Percentiles rank a stretch among this genome's conserved stretches.
Evolutionary conservation across 306 rosid species (phyloP).

Genomic region (Comarum palustre): DNA sequence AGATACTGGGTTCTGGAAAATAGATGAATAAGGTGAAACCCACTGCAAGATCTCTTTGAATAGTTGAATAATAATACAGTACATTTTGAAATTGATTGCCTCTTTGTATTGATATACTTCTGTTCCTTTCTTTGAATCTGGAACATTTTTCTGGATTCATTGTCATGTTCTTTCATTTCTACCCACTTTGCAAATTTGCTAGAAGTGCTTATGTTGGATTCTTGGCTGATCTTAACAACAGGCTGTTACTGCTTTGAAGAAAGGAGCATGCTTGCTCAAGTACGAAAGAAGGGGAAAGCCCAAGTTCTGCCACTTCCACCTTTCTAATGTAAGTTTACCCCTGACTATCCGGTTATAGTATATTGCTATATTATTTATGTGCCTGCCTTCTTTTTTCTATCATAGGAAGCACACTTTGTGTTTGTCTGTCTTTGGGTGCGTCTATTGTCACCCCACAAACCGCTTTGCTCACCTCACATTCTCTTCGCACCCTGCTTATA

Average conservation of each 20-base stretch:
- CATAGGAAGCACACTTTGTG: background rate
- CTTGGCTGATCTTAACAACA: slow-evolving; percentile 40
- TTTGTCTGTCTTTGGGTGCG: slow-evolving; percentile 5
- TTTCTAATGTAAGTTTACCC: slow-evolving; percentile 77
- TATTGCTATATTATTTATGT: no score
- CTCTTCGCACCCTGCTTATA: no score
- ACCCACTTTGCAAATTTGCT: slow-evolving; percentile 17
- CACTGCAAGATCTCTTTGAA: background rate
- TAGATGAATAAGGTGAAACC: background rate
- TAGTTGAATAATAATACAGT: background rate
- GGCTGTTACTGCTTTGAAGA: slow-evolving; percentile 98
- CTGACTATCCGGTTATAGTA: slow-evolving; percentile 24
- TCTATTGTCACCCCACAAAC: no score
- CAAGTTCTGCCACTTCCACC: slow-evolving; percentile 91
- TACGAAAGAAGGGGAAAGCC: slow-evolving; percentile 99
- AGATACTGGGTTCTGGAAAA: background rate
- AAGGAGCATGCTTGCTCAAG: slow-evolving; percentile 93
- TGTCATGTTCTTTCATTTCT: background rate
- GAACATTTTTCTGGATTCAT: background rate
- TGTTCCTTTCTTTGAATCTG: background rate
- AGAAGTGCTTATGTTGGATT: slow-evolving; percentile 25
- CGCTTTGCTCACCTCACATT: no score
- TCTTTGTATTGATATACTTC: background rate
- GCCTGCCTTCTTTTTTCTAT: slow-evolving; percentile 6
- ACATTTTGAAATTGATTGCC: slow-evolving; percentile 6